Percentiles rank a stretch among this genome's conserved stretches.
Conservation (phyloP, 371 early-diverging fungal genomes). For the Mortierella sp. region DNA sequence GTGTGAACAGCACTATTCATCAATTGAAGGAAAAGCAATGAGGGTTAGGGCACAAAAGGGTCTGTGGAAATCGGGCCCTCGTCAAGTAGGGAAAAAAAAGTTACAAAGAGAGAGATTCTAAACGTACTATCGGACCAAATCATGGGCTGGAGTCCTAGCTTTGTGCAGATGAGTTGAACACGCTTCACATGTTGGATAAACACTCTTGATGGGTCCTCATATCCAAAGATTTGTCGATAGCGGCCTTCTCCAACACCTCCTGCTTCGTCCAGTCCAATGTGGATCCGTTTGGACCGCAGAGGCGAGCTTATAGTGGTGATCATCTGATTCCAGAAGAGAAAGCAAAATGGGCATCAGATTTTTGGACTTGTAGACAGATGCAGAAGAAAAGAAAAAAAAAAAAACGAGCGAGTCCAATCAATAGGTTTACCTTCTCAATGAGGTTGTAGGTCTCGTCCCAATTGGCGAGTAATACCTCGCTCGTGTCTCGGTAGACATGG, state of each 20-base stretch:
- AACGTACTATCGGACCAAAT: constrained; percentile 90
- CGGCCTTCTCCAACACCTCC: constrained; percentile 89
- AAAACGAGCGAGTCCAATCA: neutral
- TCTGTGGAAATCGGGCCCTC: too few species aligned
- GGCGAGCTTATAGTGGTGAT: constrained; percentile 73
- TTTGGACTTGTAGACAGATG: neutral
- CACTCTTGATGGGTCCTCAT: constrained; percentile 76
- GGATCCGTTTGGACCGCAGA: constrained; percentile 80
- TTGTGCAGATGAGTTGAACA: constrained; percentile 76
- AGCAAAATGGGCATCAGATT: neutral
- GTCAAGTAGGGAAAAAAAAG: neutral
- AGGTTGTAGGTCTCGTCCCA: constrained; percentile 83
- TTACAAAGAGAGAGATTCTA: neutral
- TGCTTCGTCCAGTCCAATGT: constrained; percentile 89
- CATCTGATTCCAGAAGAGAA: constrained; percentile 42
- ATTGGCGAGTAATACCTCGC: constrained; percentile 77
- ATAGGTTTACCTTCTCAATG: constrained; percentile 63
- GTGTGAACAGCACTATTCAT: constrained; percentile 68
- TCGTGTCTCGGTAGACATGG: constrained; percentile 79
- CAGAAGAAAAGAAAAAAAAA: neutral
- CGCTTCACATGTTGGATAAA: constrained; percentile 82
- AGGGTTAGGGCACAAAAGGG: neutral
- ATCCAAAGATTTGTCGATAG: constrained; percentile 78
- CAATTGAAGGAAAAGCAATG: neutral
- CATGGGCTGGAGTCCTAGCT: constrained; percentile 75